Evolutionary conservation across 2,329 filamentous ascomycete species (phyloP), one percentile per base, ranked within the genome.

Genomic region (Mycosphaerelloides madeirae): DNA sequence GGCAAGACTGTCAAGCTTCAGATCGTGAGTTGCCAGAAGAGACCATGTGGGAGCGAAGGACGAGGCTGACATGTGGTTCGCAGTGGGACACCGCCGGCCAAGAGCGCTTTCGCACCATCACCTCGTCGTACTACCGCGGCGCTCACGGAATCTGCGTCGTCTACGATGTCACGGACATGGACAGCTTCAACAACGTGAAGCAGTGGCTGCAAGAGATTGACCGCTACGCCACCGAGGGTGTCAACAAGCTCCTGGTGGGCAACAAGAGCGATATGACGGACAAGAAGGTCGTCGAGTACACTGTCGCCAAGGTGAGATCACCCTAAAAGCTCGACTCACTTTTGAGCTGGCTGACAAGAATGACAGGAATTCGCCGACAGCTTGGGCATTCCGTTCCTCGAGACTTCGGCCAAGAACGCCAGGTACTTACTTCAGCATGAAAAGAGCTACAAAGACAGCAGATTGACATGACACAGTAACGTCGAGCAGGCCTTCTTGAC

Each of bases 221-320:
- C 77, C 84, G 93, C 70, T 97, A 98, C 66, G 93, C 93, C 61
- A 98, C 93, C 59, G 93, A 98, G 75, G 93, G 93, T 57, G 93
- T 98, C 66, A 98, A 98, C 83, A 98, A 98, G 81, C 80, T 98
- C 57, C 83, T 98, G 52, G 91, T 98, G 53, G 93, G 93, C 66
- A 98, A 98, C 85, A 98, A 98, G 85, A 95, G 89, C 74, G 93
- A 98, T 86, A 97, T 98, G 89, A 83, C 91, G 49, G 93, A 98
- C 76, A 98, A 98, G 86, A 98, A 97, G 79, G 93, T 97, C 31
- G 93, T 98, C 52, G 93, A 98, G 72, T 98, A 98, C 81, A 95
- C 89, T 55, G 93, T 97, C 59, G 93, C 93, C 61, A 98, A 98
- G 87, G 93, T 96, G 76, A 50, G 79, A 63, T 36, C 54, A 41